Evolutionary conservation across 768 basidiomycete species (phyloP), one percentile per base, ranked within the genome.

Genomic region (Pleurotus djamor): DNA sequence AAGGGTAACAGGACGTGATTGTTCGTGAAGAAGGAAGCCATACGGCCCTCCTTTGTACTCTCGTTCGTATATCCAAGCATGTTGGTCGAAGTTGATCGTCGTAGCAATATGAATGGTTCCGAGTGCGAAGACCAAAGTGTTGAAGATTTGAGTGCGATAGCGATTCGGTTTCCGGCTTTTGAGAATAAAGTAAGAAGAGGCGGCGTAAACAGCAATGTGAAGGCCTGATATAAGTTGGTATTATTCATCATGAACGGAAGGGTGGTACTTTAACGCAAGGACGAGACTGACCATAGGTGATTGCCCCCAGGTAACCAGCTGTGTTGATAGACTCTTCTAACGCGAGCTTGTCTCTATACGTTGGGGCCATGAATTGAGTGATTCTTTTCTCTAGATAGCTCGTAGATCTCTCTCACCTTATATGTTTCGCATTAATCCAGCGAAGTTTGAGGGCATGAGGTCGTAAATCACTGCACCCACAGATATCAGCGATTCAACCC

Each of bases 321-420:
- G 62, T 32, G 63, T 48, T 13, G 41, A n/a, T 17, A 68, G 60
- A n/a, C 52, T 59, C 0, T 61, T 63, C 65, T 61, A 66, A 3
- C 63, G 60, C 14, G 34, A 50, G 21, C 34, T 50, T 32, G 8
- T 50, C 9, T 32, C 34, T 32, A 16, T 17, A 32, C 5, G 49
- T 50, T 9, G 49, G 49, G 49, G 49, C 49, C 49, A 50, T 50
- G 32, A 8, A 2, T 7, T 47, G 3, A 47, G 9, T 41, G 38
- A 41, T 41, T 41, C 38, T 41, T 1, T 10, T 17, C 2, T 47
- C 2, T n/a, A 47, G 9, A 1, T n/a, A 43, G 41, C 41, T 43
- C 41, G 41, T 43, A 28, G 21, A 28, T 28, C 21, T 28, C 21
- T 28, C 21, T 28, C 21, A 28, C 21, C 21, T 28, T 28, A 28